These are phyloP conservation scores for Aspergillus puulaauensis DNA, from an alignment of 2,329 filamentous ascomycete genomes.

Conservation along the genomic window DNA sequence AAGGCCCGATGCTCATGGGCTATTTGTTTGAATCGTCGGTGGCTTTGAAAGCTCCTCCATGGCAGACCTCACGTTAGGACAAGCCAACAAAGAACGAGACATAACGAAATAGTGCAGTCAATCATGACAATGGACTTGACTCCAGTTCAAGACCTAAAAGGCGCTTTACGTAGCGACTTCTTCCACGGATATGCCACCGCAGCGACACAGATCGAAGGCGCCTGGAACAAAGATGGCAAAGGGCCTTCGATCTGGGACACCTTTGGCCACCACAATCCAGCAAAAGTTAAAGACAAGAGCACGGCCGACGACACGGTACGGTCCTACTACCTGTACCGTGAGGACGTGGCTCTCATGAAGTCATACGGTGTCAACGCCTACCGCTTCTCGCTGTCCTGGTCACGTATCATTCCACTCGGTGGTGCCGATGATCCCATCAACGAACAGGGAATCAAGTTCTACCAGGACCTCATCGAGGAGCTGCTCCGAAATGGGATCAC, in stretches of 20 bases:
- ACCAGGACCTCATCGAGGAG: slow-evolving; percentile 72
- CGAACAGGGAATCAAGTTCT: slow-evolving; percentile 72
- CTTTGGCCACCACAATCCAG: slow-evolving; percentile 69
- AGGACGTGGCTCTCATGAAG: slow-evolving; percentile 74
- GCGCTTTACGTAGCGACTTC: slow-evolving; percentile 26
- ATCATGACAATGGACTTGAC: slow-evolving; percentile 22
- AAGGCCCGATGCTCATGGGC: not conserved
- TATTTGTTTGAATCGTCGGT: not conserved
- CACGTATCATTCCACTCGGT: slow-evolving; percentile 75
- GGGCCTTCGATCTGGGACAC: slow-evolving; percentile 79
- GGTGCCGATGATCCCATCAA: slow-evolving; percentile 75
- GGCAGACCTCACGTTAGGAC: not conserved
- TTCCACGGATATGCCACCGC: slow-evolving; percentile 32
- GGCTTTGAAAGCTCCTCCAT: slow-evolving; percentile 1
- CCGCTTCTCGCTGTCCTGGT: slow-evolving; percentile 75
- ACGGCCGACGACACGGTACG: slow-evolving; percentile 74
- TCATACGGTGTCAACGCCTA: slow-evolving; percentile 69
- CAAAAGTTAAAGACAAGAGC: slow-evolving; percentile 73
- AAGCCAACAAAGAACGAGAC: not conserved
- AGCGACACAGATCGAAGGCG: slow-evolving; percentile 69
- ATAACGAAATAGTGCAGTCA: not conserved
- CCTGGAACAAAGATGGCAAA: slow-evolving; percentile 69
- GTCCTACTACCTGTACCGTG: slow-evolving; percentile 71
- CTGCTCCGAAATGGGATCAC: slow-evolving; percentile 70
- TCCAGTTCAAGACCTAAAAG: slow-evolving; percentile 27